Percentiles rank a stretch among this genome's conserved stretches.
These are phyloP conservation scores for Arthrobotrys iridis DNA, from an alignment of 2,329 filamentous ascomycete species.

Conservation along the genomic window DNA sequence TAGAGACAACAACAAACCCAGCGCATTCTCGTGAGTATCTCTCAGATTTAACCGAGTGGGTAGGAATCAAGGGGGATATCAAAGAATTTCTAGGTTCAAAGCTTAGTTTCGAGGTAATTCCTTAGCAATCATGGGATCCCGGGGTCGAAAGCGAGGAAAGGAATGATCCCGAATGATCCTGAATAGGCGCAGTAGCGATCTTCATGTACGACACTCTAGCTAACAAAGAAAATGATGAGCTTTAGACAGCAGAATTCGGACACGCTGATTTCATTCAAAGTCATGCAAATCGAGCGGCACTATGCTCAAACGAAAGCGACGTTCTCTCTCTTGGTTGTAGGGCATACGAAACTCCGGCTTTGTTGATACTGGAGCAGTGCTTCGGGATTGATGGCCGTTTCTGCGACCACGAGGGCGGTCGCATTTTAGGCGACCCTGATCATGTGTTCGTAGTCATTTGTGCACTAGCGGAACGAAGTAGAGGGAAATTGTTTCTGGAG, in stretches of 20 bases:
- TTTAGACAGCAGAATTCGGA: no score
- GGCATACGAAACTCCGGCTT: not conserved
- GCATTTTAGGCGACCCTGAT: constrained; percentile 12
- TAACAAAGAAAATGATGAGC: no score
- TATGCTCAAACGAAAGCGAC: not conserved
- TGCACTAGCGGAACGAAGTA: not conserved
- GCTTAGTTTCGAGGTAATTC: constrained; percentile 9
- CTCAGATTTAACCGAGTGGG: constrained; percentile 18
- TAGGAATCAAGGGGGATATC: constrained; percentile 13
- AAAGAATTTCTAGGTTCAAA: constrained; percentile 5
- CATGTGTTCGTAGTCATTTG: constrained; percentile 5
- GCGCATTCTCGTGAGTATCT: constrained; percentile 7
- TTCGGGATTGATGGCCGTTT: constrained; percentile 16
- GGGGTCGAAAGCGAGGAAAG: not conserved
- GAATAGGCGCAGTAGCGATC: not conserved
- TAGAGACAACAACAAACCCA: constrained; percentile 6
- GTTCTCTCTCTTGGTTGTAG: not conserved
- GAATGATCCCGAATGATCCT: no score
- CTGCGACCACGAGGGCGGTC: not conserved
- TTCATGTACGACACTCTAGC: not conserved
- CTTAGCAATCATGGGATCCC: not conserved
- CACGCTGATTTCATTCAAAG: no score
- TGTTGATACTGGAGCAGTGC: not conserved
- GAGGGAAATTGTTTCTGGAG: not conserved
- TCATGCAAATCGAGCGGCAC: no score